Evolutionary conservation across 352 stramenopile genomes (phyloP).

Genomic region (Globisporangium irregulare): DNA sequence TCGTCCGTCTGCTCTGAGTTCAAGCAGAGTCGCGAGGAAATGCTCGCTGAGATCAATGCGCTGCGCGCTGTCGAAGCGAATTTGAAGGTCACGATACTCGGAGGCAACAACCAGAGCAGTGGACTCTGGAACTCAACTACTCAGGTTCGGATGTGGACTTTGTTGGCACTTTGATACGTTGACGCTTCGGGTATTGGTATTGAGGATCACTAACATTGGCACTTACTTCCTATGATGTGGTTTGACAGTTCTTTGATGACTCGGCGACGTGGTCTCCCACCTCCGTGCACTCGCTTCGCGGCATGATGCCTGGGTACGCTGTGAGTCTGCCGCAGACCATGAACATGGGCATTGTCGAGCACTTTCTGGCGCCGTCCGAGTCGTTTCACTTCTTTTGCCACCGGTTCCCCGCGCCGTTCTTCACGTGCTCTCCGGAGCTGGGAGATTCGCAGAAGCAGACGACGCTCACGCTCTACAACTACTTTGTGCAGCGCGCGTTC

Average conservation of each 20-base stretch:
- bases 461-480: conserved; percentile 71
- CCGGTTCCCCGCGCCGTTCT: conserved; percentile 56
- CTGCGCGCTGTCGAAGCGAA: conserved; percentile 25
- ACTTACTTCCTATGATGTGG: not conserved
- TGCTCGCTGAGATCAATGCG: conserved; percentile 38
- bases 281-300: conserved; percentile 46
- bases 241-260: conserved; percentile 49
- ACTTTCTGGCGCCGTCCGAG: conserved; percentile 61
- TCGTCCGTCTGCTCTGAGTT: conserved; percentile 59
- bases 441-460: conserved; percentile 6
- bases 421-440: conserved; percentile 36
- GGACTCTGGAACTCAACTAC: conserved; percentile 67
- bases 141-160: conserved; percentile 25
- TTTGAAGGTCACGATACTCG: conserved; percentile 45
- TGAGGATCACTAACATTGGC: not conserved
- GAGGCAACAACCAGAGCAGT: conserved; percentile 25
- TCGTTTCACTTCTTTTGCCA: conserved; percentile 79
- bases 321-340: conserved; percentile 37
- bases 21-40: conserved; percentile 33
- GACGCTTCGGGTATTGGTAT: not conserved
- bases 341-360: conserved; percentile 58
- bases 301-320: conserved; percentile 57
- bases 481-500: conserved; percentile 70
- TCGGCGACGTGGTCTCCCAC: conserved; percentile 23
- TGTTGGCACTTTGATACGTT: not conserved